A percentile compares a stretch with the other conserved stretches of the same genome.
Evolutionary conservation across 305 asterid species (phyloP).

Genomic region (Fraxinus paxiana): DNA sequence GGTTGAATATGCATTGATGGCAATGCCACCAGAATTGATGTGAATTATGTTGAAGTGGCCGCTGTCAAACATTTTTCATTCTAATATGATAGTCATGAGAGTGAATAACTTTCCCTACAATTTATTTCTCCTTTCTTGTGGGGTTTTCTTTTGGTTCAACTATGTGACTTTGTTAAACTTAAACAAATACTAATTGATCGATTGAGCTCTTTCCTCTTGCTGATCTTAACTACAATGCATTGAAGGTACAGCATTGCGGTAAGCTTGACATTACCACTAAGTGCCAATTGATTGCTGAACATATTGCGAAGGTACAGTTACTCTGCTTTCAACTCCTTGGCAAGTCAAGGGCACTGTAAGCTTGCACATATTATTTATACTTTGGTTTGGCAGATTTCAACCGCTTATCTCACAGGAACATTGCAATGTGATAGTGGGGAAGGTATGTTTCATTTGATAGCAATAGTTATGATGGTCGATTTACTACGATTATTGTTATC

Average conservation of each 20-base stretch:
- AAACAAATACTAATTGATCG: background rate
- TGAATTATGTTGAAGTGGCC: background rate
- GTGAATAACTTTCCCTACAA: background rate
- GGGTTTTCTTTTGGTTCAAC: background rate
- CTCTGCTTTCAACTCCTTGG: conserved; percentile 15
- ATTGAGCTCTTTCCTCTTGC: background rate
- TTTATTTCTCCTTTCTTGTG: background rate
- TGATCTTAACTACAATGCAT: conserved; percentile 19
- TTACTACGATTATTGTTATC: background rate
- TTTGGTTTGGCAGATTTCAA: conserved; percentile 39
- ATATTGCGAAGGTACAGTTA: conserved; percentile 54
- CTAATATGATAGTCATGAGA: background rate
- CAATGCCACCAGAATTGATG: background rate
- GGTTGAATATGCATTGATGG: background rate
- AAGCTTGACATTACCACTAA: conserved; percentile 50
- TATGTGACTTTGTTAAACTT: background rate
- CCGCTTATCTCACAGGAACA: conserved; percentile 33
- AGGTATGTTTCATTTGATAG: conserved; percentile 36
- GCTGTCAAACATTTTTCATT: background rate
- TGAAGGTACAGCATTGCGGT: conserved; percentile 53
- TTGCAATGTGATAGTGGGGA: conserved; percentile 30
- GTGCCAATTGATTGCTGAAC: conserved; percentile 56
- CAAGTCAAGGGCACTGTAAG: conserved; percentile 5
- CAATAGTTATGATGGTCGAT: background rate
- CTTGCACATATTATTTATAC: background rate